A percentile compares a stretch with the other conserved stretches of the same genome.
These are phyloP conservation scores for Paratrimastix pyriformis DNA, from an alignment of 78 protist species.

Conservation along the genomic window DNA sequence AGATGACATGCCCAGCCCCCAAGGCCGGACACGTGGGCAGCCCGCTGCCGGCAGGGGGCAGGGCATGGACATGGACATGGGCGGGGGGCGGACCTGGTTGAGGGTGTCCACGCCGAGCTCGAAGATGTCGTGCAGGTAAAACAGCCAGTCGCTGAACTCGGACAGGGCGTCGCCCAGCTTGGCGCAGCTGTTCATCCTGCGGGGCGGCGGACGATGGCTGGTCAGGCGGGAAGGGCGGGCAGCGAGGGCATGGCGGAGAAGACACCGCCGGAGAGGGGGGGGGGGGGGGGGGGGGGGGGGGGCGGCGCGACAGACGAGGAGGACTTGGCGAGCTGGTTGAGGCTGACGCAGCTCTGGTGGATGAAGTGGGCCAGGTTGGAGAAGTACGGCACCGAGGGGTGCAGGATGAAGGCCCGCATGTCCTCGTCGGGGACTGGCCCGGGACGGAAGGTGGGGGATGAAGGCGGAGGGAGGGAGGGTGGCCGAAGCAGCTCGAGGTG, in stretches of 20 bases:
- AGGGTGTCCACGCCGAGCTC: not conserved
- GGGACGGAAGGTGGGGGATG: no score
- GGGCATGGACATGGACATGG: no score
- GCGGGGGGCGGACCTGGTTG: not conserved
- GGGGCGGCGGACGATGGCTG: slow-evolving; percentile 11
- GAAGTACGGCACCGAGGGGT: slow-evolving; percentile 65
- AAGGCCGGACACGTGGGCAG: no score
- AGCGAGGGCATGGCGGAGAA: not conserved
- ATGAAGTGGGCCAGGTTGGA: slow-evolving; percentile 61
- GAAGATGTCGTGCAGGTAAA: slow-evolving; percentile 19
- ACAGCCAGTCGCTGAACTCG: slow-evolving; percentile 46
- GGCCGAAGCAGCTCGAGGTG: no score
- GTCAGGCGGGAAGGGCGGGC: not conserved
- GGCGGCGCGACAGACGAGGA: no score
- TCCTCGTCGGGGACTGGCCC: slow-evolving; percentile 42
- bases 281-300: no score
- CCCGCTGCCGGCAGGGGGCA: no score
- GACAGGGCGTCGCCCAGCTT: slow-evolving; percentile 37
- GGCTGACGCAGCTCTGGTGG: slow-evolving; percentile 29
- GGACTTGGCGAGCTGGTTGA: slow-evolving; percentile 16
- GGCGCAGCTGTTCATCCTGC: slow-evolving; percentile 22
- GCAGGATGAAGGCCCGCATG: slow-evolving; percentile 43
- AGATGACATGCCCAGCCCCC: no score
- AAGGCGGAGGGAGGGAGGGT: no score
- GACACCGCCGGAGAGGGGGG: not conserved